These are phyloP conservation scores for Rhizopogon rudus DNA, from an alignment of 768 basidiomycete species.

Conservation along the genomic window DNA sequence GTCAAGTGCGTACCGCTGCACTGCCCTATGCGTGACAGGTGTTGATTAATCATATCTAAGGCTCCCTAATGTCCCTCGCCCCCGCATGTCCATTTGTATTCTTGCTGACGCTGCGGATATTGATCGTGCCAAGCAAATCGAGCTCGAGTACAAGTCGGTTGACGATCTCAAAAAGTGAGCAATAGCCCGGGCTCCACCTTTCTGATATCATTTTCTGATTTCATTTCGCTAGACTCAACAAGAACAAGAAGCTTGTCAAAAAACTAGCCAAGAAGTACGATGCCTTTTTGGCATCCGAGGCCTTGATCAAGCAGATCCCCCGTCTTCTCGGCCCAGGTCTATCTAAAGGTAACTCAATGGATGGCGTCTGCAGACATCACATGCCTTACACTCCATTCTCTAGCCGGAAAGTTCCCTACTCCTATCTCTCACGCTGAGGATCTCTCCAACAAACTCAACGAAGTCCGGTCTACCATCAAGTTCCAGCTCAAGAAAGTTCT, in stretches of 20 bases:
- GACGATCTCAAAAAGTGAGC: constrained; percentile 97
- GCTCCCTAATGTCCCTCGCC: constrained; percentile 94
- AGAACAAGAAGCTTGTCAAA: constrained; percentile 99
- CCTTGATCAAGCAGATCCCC: constrained; percentile 99
- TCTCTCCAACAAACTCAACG: constrained; percentile 81
- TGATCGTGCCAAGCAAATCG: constrained; percentile 96
- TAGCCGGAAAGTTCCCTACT: constrained; percentile 98
- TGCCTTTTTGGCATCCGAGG: constrained; percentile 95
- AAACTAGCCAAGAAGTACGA: constrained; percentile 99
- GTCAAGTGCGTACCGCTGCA: constrained; percentile 63
- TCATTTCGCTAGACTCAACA: constrained; percentile 72
- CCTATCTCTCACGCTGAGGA: constrained; percentile 93
- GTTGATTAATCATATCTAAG: constrained; percentile 34
- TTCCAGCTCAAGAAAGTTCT: constrained; percentile 99
- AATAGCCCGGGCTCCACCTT: not conserved
- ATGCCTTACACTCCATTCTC: not conserved
- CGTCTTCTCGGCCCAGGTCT: constrained; percentile 99
- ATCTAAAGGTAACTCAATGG: constrained; percentile 75
- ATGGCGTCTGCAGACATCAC: not conserved
- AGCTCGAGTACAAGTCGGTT: constrained; percentile 98
- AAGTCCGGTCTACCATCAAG: constrained; percentile 99
- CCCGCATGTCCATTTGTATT: constrained; percentile 99
- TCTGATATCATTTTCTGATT: not conserved
- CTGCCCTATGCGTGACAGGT: not conserved
- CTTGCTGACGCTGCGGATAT: constrained; percentile 99